phyloP scores from a whole-genome alignment of 2,329 filamentous ascomycete species.

The Thielaviopsis populi region DNA sequence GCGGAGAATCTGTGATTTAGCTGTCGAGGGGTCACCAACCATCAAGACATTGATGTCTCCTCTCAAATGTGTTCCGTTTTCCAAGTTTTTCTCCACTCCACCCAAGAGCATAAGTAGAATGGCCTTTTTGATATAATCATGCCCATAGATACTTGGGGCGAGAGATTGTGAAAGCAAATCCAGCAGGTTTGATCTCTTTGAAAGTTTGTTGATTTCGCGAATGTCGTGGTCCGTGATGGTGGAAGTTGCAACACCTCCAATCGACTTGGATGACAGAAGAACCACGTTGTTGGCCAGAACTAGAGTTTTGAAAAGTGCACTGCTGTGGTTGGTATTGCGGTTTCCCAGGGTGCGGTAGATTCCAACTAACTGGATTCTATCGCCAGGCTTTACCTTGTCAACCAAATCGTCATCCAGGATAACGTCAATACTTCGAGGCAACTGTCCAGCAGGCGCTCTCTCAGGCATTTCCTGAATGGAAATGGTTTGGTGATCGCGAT shows the following conservation, averaged over 20 bases:
- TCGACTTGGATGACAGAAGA: constrained; percentile 86
- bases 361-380: constrained; percentile 92
- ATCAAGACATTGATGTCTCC: constrained; percentile 99
- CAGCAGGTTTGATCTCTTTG: constrained; percentile 88
- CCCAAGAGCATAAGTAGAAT: constrained; percentile 89
- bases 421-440: constrained; percentile 89
- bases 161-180: constrained; percentile 86
- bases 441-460: constrained; percentile 81
- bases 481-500: constrained; percentile 91
- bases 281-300: constrained; percentile 92
- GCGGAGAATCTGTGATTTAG: constrained; percentile 92
- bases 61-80: constrained; percentile 93
- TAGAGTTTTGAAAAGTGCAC: constrained; percentile 85
- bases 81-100: constrained; percentile 95
- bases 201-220: constrained; percentile 93
- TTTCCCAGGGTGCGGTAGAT: constrained; percentile 91
- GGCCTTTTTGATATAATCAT: constrained; percentile 95
- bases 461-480: constrained; percentile 99
- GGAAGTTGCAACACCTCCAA: constrained; percentile 80
- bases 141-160: constrained; percentile 90
- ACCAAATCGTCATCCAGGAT: constrained; percentile 95
- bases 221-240: constrained; percentile 94
- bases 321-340: constrained; percentile 77
- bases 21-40: constrained; percentile 96
- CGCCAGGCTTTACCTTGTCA: constrained; percentile 85